Base-by-base conservation (phyloP, 139 green algal genomes). In the Pedinophyceae sp. region DNA sequence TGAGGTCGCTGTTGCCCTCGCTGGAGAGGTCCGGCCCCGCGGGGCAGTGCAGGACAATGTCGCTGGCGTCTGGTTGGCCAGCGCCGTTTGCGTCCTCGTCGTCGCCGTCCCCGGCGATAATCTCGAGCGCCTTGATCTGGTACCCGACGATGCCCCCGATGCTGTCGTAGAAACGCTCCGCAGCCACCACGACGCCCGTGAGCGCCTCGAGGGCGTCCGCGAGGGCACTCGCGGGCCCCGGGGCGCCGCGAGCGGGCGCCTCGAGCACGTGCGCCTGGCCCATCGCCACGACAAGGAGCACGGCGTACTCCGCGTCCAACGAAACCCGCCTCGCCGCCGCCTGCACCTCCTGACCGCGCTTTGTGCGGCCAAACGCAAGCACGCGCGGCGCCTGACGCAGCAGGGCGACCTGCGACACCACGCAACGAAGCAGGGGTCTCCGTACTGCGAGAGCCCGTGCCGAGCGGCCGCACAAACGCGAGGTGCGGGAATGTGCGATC, bases 101-200 rank as follows among this genome's bases (percentile, higher is more conserved):
- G 18, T 60, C 19, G 3, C 30, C 30, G 7, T n/a, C 52, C 38
- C 1, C 23, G 6, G 29, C 34, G 24, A 94, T 79, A 15, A 94
- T 74, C 50, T 79, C 58, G 48, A 96, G 60, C 28, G 73, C 87
- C 57, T 85, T 81, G 27, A 78, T 57, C 63, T 97, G 88, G 68
- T 95, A 97, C 40, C 89, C 89, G 1, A 84, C 40, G 25, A 97
- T 61, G n/a, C 91, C 91, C 10, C 91, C 91, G 27, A 98, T 84
- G 43, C 59, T 71, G 72, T 94, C 81, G 59, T 97, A 98, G 55
- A 97, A 97, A 2, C 64, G 41, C 5, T 93, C 79, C 13, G 90
- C 75, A 7, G 57, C 62, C 2, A 45, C 43, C 34, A 94, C 69
- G 0, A 58, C 49, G 13, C 47, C 24, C 3, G 58, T 61, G 15